A percentile compares a stretch with the other conserved stretches of the same genome.
phyloP scores from a whole-genome alignment of 352 stramenopile genomes.

The Elongisporangium anandrum region DNA sequence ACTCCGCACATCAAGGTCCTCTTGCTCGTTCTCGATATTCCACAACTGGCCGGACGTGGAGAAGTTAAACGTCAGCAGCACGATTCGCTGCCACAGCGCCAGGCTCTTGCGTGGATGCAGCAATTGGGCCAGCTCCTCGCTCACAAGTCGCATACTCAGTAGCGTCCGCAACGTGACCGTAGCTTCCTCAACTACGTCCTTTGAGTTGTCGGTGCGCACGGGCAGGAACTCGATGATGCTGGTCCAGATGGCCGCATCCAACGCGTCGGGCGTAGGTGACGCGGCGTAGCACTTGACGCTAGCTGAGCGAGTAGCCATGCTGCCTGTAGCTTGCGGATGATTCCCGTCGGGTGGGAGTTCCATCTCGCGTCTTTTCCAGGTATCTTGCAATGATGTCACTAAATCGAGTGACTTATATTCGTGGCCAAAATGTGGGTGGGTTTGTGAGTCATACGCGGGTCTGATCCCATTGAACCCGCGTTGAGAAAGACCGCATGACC shows the following conservation, averaged over 20 bases:
- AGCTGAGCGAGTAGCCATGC: no score
- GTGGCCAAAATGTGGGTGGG: no score
- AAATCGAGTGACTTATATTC: no score
- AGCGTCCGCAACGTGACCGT: background rate
- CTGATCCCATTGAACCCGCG: no score
- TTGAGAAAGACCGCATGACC: no score
- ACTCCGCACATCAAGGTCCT: no score
- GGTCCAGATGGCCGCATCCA: background rate
- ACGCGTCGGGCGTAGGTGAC: background rate
- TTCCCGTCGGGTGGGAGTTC: no score
- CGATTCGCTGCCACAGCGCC: background rate
- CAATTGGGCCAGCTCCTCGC: background rate
- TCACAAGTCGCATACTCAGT: background rate
- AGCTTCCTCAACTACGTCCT: background rate
- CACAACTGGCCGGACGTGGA: background rate
- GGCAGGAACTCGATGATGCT: background rate
- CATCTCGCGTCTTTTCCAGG: no score
- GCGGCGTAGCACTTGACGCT: no score
- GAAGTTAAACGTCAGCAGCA: background rate
- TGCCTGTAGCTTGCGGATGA: no score
- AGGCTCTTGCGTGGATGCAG: background rate
- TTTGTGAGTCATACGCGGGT: no score
- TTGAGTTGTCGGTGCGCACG: background rate
- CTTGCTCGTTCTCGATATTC: background rate
- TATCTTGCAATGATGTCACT: no score